A percentile compares a stretch with the other conserved stretches of the same genome.
These are phyloP conservation scores for Auricularia sp. DNA, from an alignment of 768 basidiomycete genomes.

Conservation along the genomic window DNA sequence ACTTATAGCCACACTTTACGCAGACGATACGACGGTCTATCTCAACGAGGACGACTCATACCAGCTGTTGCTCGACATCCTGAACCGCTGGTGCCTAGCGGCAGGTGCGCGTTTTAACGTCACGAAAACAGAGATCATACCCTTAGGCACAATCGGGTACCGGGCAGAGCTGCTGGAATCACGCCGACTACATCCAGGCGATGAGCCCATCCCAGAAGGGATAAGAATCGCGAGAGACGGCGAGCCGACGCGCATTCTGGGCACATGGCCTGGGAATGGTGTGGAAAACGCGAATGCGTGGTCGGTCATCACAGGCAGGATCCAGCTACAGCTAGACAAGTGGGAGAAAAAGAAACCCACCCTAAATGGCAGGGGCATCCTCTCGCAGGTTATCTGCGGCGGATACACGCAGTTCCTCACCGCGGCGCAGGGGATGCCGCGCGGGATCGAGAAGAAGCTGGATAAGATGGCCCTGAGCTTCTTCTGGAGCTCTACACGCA, in stretches of 20 bases:
- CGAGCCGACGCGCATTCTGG: conserved; percentile 21
- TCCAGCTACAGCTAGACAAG: conserved; percentile 11
- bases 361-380: conserved; percentile 17
- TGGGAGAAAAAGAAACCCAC: conserved; percentile 25
- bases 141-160: conserved; percentile 19
- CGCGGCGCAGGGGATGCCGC: conserved; percentile 29
- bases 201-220: conserved; percentile 8
- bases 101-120: conserved; percentile 34
- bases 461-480: conserved; percentile 17
- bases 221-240: conserved; percentile 24
- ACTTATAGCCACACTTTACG: conserved; percentile 28
- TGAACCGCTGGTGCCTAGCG: conserved; percentile 31
- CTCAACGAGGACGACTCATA: conserved; percentile 23
- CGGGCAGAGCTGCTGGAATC: conserved; percentile 8
- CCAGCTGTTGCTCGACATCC: conserved; percentile 17
- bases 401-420: conserved; percentile 28
- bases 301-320: conserved; percentile 20
- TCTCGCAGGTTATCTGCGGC: conserved; percentile 20
- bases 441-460: conserved; percentile 14
- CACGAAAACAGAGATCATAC: conserved; percentile 31
- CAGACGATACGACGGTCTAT: conserved; percentile 32
- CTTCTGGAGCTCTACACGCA: conserved; percentile 15
- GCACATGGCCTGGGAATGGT: conserved; percentile 24
- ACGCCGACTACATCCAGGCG: not conserved
- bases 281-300: conserved; percentile 16